Evolutionary conservation across 2,329 filamentous ascomycete species (phyloP).

Genomic region (Fusarium sp.): DNA sequence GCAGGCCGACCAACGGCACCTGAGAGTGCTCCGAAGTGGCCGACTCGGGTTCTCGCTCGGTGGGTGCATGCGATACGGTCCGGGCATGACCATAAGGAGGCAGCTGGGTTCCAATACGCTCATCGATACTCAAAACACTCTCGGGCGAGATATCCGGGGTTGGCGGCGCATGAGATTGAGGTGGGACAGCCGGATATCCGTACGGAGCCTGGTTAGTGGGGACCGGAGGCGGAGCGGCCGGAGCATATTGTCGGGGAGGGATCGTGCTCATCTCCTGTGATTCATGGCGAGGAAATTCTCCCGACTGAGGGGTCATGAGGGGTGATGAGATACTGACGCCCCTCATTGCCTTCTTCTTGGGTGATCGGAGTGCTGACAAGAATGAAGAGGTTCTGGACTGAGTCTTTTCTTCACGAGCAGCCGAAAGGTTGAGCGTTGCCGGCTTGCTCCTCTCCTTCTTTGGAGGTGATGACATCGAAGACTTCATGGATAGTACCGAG

Average conservation of each 20-base stretch:
- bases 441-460: constrained; percentile 65
- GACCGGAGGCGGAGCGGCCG: constrained; percentile 68
- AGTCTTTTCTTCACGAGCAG: constrained; percentile 60
- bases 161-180: constrained; percentile 42
- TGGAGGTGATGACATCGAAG: constrained; percentile 50
- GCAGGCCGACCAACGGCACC: constrained; percentile 64
- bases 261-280: constrained; percentile 70
- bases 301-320: constrained; percentile 73
- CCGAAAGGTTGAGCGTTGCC: constrained; percentile 62
- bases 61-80: constrained; percentile 54
- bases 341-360: constrained; percentile 65
- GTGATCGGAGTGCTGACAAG: constrained; percentile 72
- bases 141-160: constrained; percentile 57
- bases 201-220: constrained; percentile 61
- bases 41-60: constrained; percentile 64
- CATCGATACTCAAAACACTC: constrained; percentile 65
- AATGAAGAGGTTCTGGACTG: constrained; percentile 71
- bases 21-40: constrained; percentile 66
- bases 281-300: constrained; percentile 67
- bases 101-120: constrained; percentile 62
- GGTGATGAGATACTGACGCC: constrained; percentile 73
- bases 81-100: constrained; percentile 52
- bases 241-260: constrained; percentile 69
- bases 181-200: constrained; percentile 40
- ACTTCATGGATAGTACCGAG: constrained; percentile 44